Conservation (phyloP, 2,329 filamentous ascomycete species). For the Diaporthe australafricana region DNA sequence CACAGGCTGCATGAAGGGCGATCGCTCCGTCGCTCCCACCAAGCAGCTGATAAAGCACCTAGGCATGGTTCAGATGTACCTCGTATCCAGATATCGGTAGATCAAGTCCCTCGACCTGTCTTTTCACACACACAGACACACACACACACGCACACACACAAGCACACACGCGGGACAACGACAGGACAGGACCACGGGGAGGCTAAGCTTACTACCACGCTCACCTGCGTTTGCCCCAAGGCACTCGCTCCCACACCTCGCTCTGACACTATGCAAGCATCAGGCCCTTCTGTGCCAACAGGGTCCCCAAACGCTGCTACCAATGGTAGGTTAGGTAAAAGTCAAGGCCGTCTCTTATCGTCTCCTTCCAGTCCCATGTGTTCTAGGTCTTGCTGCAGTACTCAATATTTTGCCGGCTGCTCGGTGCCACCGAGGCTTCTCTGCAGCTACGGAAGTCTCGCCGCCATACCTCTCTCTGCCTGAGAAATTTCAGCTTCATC, state of each 20-base stretch:
- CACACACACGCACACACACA: no score
- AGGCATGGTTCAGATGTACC: conserved; percentile 10
- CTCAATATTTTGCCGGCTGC: conserved; percentile 3
- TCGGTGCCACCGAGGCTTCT: conserved; percentile 24
- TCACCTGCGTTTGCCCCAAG: conserved; percentile 14
- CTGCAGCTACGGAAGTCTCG: background rate
- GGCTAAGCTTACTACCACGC: conserved; percentile 22
- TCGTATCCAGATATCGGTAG: conserved; percentile 27
- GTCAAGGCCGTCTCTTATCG: background rate
- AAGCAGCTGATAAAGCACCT: conserved; percentile 5
- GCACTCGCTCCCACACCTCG: conserved; percentile 18
- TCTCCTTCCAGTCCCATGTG: conserved; percentile 4
- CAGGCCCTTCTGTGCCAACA: conserved; percentile 5
- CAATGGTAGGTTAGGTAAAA: conserved; percentile 12
- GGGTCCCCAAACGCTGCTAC: background rate
- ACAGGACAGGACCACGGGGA: background rate
- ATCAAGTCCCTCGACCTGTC: background rate
- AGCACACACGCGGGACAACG: background rate
- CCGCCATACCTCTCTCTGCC: conserved; percentile 5
- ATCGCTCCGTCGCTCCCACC: conserved; percentile 8
- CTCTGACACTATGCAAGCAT: conserved; percentile 23
- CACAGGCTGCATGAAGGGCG: conserved; percentile 4
- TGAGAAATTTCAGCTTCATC: conserved; percentile 14
- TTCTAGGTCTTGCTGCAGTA: conserved; percentile 18
- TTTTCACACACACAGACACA: no score